These are phyloP conservation scores for Xylaria sp. DNA, from an alignment of 2,329 filamentous ascomycete genomes.

Conservation along the genomic window DNA sequence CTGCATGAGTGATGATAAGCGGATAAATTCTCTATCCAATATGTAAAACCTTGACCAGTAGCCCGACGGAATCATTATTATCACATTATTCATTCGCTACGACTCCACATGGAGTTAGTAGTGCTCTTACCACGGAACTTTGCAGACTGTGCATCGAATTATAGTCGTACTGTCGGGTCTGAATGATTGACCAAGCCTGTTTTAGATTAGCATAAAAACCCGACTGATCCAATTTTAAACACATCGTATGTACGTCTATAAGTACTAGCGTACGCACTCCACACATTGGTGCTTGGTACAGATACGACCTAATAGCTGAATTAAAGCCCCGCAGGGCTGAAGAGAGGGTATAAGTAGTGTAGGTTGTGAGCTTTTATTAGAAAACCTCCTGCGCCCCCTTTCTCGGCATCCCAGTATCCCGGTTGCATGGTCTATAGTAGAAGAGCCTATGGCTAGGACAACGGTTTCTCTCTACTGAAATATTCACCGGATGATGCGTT, in stretches of 20 bases:
- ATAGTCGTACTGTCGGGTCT: background rate
- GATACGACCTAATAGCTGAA: background rate
- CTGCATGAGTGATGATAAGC: background rate
- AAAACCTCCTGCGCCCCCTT: conserved; percentile 7
- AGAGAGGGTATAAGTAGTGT: background rate
- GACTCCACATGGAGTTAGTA: conserved; percentile 14
- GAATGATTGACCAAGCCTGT: conserved; percentile 15
- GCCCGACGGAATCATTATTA: conserved; percentile 15
- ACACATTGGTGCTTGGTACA: background rate
- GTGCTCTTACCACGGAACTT: conserved; percentile 9
- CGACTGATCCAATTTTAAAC: conserved; percentile 24
- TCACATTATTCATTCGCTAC: conserved; percentile 16
- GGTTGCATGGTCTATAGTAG: background rate
- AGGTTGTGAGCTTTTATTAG: conserved; percentile 1
- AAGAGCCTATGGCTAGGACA: background rate
- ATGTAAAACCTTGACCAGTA: background rate
- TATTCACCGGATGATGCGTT: background rate
- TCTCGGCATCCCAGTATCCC: background rate
- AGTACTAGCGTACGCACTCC: too few species aligned
- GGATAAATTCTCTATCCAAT: background rate
- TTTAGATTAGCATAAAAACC: conserved; percentile 19
- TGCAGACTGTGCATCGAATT: background rate
- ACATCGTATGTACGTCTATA: too few species aligned
- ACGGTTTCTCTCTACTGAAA: background rate
- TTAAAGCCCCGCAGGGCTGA: conserved; percentile 28